Conservation (phyloP, 345 rosid species). For the Eucalyptus camaldulensis region DNA sequence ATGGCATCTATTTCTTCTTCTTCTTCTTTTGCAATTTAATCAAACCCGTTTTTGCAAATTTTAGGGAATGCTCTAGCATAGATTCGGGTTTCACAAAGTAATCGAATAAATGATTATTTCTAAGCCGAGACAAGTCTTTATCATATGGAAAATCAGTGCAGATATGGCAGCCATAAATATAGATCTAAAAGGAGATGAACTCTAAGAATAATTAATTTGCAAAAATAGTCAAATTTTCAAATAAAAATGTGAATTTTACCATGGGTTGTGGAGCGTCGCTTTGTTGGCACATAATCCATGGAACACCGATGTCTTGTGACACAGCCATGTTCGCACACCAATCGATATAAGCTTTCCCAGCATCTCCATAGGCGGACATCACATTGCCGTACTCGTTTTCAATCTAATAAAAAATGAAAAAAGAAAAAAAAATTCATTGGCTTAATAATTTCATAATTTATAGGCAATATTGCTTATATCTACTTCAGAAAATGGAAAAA, state of each 20-base stretch:
- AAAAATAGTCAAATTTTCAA: neutral
- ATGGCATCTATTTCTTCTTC: neutral
- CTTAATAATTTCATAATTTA: neutral
- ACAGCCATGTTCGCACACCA: slow-evolving; percentile 77
- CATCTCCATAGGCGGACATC: slow-evolving; percentile 29
- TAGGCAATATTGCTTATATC: neutral
- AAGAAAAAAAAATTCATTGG: neutral
- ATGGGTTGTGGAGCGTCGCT: slow-evolving; percentile 46
- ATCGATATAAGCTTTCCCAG: slow-evolving; percentile 42
- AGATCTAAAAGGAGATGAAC: neutral
- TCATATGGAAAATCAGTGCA: neutral
- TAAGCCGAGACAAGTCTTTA: neutral
- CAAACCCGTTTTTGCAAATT: neutral
- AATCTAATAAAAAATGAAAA: slow-evolving; percentile 14
- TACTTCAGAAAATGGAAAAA: neutral
- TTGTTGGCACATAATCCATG: slow-evolving; percentile 87
- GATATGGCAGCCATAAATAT: neutral
- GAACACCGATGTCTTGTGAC: slow-evolving; percentile 47
- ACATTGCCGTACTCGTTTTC: slow-evolving; percentile 83
- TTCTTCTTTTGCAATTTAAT: neutral
- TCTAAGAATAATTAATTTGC: neutral
- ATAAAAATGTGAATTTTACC: neutral
- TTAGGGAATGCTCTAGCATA: neutral
- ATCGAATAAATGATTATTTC: neutral
- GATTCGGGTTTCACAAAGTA: neutral